Conservation (phyloP, 2,329 filamentous ascomycete species). For the Trichophyton verrucosum region DNA sequence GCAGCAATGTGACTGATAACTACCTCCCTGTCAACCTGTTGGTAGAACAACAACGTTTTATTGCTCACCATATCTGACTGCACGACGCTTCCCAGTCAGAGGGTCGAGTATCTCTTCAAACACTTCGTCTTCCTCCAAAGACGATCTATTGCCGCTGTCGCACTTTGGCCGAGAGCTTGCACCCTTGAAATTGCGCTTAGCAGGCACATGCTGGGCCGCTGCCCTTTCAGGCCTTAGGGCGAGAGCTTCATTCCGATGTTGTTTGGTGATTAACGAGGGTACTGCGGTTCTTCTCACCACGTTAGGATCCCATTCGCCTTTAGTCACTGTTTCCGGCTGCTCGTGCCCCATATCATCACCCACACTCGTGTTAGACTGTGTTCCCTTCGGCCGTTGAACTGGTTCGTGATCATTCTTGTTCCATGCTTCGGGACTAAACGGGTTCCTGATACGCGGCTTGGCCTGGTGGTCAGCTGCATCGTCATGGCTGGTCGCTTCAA, state of each 20-base stretch:
- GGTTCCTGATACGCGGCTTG: slow-evolving; percentile 4
- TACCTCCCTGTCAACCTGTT: not conserved
- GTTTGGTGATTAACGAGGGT: not conserved
- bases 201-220: not conserved
- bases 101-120: slow-evolving; percentile 16
- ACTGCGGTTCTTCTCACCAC: not conserved
- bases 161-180: not conserved
- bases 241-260: not conserved
- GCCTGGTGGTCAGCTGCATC: not conserved
- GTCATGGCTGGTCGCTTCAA: not conserved
- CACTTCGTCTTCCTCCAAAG: slow-evolving; percentile 16
- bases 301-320: not conserved
- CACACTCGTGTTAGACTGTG: not conserved
- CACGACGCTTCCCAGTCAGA: slow-evolving; percentile 14
- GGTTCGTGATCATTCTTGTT: not conserved
- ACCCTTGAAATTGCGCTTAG: not conserved
- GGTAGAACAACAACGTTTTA: not conserved
- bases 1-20: not conserved
- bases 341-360: not conserved
- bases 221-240: not conserved
- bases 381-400: not conserved
- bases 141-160: slow-evolving; percentile 1
- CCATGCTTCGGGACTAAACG: slow-evolving; percentile 11
- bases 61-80: slow-evolving; percentile 12
- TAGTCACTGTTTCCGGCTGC: not conserved